Conservation (phyloP, 2,329 filamentous ascomycete genomes). For the Tolypocladium inflatum region DNA sequence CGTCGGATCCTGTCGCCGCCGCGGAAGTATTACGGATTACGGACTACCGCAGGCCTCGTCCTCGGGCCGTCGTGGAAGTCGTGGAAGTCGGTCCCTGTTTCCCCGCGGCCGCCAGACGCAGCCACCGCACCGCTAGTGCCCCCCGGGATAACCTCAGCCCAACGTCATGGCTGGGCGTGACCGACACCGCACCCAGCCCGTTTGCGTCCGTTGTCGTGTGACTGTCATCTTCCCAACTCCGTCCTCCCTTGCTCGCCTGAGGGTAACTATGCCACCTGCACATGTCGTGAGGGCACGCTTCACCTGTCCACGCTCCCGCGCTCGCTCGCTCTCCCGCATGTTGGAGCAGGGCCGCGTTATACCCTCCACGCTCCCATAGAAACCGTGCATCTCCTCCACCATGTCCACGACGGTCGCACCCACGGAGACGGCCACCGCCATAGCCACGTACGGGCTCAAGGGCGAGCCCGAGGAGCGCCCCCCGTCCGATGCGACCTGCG, state of each 20-base stretch:
- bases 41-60: not conserved
- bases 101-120: not conserved
- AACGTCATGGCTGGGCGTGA: constrained; percentile 17
- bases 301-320: not conserved
- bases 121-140: not conserved
- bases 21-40: too few species aligned
- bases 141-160: constrained; percentile 7
- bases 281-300: not conserved
- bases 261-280: not conserved
- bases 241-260: not conserved
- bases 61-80: not conserved
- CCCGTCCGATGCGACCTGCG: not conserved
- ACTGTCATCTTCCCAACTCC: not conserved
- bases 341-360: not conserved
- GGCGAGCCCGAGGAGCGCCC: not conserved
- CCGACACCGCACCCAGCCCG: not conserved
- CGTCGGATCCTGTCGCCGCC: too few species aligned
- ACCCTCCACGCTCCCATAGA: too few species aligned
- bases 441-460: constrained; percentile 10
- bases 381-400: not conserved
- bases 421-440: constrained; percentile 12
- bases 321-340: not conserved
- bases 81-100: not conserved
- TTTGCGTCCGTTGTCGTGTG: not conserved
- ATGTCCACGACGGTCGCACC: constrained; percentile 19